Base-by-base conservation (phyloP, 257 asterid species). In the Nicotiana undulata region DNA sequence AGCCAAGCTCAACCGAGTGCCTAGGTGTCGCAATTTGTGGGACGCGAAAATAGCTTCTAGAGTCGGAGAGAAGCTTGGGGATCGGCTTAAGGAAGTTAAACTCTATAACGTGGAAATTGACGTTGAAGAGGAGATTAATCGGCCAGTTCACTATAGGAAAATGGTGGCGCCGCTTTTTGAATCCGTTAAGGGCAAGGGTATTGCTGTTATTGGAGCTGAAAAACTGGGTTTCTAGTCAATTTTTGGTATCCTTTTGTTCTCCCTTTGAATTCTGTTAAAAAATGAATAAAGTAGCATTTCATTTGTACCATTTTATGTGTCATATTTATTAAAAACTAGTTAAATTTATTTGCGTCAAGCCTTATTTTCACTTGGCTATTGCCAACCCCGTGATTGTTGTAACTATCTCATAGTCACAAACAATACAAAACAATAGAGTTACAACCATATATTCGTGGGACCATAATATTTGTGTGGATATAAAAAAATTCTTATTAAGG, bases 21-120 rank as follows among this genome's bases (percentile, higher is more conserved):
- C 97, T 18, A 88, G 95, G 40, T 67, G 85, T 65, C 88, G 70
- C 55, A 70, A 89, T 22, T 84, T 63, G 6, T 89, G 94, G 93
- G 93, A 91, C 86, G 66, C 89, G 58, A 89, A 76, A 76, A 86
- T 85, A 5, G 89, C 98, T 46, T 83, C 94, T n/a, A 81, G 79
- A 37, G 80, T 94, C 82, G 98, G 98, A 31, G 91, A 92, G 51
- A 92, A 90, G 81, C 89, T 94, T 79, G 93, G 85, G 0, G 5
- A 58, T 70, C 92, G 95, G 26, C 89, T 92, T 80, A 72, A 11
- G 15, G 97, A 91, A 82, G 83, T 83, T 9, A 89, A 92, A 28
- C 77, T 92, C 29, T 68, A 70, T 1, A 56, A 74, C 76, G 89
- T 94, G 0, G 86, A 86, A 37, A 94, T 94, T 15, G 95, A 94